Conservation (phyloP, 805 yeast species). For the Hanseniaspora jakobsenii region DNA sequence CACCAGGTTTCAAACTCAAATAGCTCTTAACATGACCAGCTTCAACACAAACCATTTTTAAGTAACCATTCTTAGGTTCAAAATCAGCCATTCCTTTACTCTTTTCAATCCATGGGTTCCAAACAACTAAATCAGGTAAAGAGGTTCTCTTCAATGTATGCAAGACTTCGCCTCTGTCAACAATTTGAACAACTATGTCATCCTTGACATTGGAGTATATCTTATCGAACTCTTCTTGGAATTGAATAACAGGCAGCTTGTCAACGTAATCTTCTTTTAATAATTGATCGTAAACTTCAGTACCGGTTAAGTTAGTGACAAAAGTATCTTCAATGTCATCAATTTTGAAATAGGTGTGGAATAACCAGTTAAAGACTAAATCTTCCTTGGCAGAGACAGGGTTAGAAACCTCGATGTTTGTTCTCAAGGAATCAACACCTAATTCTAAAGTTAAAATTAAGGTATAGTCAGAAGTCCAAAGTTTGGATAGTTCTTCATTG, state of each 20-base stretch:
- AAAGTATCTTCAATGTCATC: slow-evolving; percentile 66
- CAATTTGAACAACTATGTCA: slow-evolving; percentile 50
- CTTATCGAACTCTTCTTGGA: slow-evolving; percentile 72
- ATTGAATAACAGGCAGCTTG: slow-evolving; percentile 60
- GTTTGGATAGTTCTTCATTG: slow-evolving; percentile 51
- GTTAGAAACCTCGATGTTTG: slow-evolving; percentile 66
- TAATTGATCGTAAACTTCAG: slow-evolving; percentile 64
- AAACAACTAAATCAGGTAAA: slow-evolving; percentile 65
- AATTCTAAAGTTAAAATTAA: slow-evolving; percentile 58
- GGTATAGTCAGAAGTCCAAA: slow-evolving; percentile 57
- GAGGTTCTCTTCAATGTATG: slow-evolving; percentile 56
- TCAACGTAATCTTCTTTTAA: slow-evolving; percentile 49
- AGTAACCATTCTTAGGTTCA: slow-evolving; percentile 70
- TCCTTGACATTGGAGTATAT: slow-evolving; percentile 56
- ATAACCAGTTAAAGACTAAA: slow-evolving; percentile 84
- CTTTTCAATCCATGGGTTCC: slow-evolving; percentile 94
- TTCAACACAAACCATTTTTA: slow-evolving; percentile 85
- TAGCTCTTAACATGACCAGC: slow-evolving; percentile 79
- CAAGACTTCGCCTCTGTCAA: slow-evolving; percentile 56
- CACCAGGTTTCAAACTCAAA: slow-evolving; percentile 53
- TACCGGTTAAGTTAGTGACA: slow-evolving; percentile 68
- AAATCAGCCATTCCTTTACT: slow-evolving; percentile 80
- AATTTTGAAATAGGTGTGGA: slow-evolving; percentile 77
- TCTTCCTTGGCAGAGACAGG: slow-evolving; percentile 38
- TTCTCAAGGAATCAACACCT: slow-evolving; percentile 44